These are phyloP conservation scores for Kurtzmaniella quercitrusa DNA, from an alignment of 1,139 yeast species.

Conservation along the genomic window DNA sequence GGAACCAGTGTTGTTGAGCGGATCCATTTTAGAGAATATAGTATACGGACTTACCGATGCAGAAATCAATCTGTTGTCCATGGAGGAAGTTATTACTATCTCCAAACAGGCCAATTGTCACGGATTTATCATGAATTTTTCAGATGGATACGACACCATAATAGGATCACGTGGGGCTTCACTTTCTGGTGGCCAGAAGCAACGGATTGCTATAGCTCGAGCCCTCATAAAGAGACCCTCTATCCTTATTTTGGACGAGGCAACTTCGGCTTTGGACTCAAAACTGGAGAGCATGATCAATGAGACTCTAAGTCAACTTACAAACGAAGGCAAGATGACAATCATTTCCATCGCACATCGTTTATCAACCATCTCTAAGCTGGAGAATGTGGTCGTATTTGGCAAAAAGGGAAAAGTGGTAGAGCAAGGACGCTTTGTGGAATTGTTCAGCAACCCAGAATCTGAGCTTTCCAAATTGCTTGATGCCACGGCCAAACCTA, in stretches of 20 bases:
- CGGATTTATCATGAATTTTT: constrained; percentile 45
- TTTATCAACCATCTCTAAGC: constrained; percentile 66
- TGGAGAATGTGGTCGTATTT: constrained; percentile 54
- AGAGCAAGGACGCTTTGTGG: constrained; percentile 40
- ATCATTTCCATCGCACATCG: constrained; percentile 92
- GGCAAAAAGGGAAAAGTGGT: constrained; percentile 44
- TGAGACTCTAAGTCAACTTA: constrained; percentile 52
- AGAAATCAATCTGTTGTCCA: constrained; percentile 37
- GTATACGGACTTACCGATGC: constrained; percentile 65
- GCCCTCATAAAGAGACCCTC: constrained; percentile 66
- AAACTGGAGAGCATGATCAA: constrained; percentile 68
- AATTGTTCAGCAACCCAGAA: constrained; percentile 38
- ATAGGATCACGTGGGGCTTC: constrained; percentile 58
- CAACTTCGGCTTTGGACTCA: constrained; percentile 76
- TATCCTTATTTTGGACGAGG: constrained; percentile 67
- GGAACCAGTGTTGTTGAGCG: constrained; percentile 79
- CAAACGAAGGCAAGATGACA: constrained; percentile 60
- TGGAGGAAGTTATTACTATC: constrained; percentile 41
- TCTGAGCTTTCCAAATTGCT: constrained; percentile 43
- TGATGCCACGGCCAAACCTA: constrained; percentile 16
- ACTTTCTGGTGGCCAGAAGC: constrained; percentile 84
- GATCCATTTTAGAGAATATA: constrained; percentile 74
- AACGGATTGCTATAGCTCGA: constrained; percentile 83
- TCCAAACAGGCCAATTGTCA: constrained; percentile 55
- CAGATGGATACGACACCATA: constrained; percentile 51